These are phyloP conservation scores for Aeschynomene evenia DNA, from an alignment of 306 rosid species.

Conservation along the genomic window DNA sequence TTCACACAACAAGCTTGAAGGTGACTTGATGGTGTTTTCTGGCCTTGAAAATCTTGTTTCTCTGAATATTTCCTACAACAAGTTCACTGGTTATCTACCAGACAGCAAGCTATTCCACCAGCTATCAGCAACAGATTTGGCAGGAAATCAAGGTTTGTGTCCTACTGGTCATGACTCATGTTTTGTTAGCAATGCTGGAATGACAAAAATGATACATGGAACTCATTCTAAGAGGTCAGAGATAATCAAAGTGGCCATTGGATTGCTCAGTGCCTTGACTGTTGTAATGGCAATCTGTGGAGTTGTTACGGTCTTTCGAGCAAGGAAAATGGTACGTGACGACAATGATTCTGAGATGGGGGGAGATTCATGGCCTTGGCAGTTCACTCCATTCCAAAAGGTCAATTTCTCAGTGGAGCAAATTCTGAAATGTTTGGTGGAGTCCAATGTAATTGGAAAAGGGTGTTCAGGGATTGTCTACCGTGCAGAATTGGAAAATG, in stretches of 20 bases:
- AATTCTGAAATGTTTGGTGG: slow-evolving; percentile 63
- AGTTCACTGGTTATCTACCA: slow-evolving; percentile 72
- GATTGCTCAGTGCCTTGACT: slow-evolving; percentile 55
- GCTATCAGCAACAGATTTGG: slow-evolving; percentile 54
- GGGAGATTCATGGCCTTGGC: slow-evolving; percentile 73
- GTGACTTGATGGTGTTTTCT: slow-evolving; percentile 61
- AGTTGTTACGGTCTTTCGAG: slow-evolving; percentile 45
- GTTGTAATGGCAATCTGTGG: slow-evolving; percentile 64
- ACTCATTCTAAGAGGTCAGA: slow-evolving; percentile 40
- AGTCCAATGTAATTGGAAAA: slow-evolving; percentile 77
- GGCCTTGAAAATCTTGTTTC: slow-evolving; percentile 77
- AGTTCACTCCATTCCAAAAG: slow-evolving; percentile 84
- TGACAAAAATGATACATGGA: slow-evolving; percentile 22
- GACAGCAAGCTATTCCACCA: slow-evolving; percentile 74
- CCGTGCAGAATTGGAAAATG: slow-evolving; percentile 63
- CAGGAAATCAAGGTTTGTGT: slow-evolving; percentile 74
- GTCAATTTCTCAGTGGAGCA: slow-evolving; percentile 74
- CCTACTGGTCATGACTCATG: slow-evolving; percentile 59
- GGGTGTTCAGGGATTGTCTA: slow-evolving; percentile 86
- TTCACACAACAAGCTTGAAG: slow-evolving; percentile 71
- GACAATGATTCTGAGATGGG: slow-evolving; percentile 74
- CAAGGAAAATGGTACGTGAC: slow-evolving; percentile 46
- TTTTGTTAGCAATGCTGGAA: slow-evolving; percentile 48
- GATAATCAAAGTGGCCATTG: slow-evolving; percentile 57
- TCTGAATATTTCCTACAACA: slow-evolving; percentile 78